phyloP scores from a whole-genome alignment of 2,329 filamentous ascomycete species.

The Karstenula rhodostoma region DNA sequence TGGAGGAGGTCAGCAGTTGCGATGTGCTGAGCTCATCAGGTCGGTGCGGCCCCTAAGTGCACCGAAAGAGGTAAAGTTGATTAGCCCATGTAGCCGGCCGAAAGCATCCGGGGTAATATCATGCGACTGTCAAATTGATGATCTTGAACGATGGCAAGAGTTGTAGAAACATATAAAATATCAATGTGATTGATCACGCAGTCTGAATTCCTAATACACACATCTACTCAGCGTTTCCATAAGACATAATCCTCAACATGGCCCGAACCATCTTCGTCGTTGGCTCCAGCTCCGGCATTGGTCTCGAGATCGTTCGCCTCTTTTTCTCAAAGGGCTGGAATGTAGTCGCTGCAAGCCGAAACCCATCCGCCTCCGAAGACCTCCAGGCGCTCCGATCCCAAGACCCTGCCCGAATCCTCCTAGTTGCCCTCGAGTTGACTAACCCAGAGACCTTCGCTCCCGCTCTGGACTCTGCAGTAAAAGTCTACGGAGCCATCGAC shows the following conservation, averaged over 20 bases:
- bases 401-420: not conserved
- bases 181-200: not conserved
- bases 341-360: not conserved
- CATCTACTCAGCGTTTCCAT: not conserved
- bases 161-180: not conserved
- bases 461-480: not conserved
- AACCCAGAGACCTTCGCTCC: not conserved
- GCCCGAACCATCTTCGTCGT: slow-evolving; percentile 4
- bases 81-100: not conserved
- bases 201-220: not conserved
- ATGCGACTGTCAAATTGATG: not conserved
- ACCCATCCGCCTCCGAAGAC: not conserved
- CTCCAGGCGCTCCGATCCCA: slow-evolving; percentile 1
- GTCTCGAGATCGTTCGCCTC: slow-evolving; percentile 4
- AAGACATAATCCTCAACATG: not conserved
- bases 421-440: not conserved
- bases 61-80: slow-evolving; percentile 4
- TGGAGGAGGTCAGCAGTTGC: not conserved
- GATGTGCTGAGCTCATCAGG: not conserved
- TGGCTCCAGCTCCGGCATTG: slow-evolving; percentile 7
- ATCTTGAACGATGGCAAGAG: not conserved
- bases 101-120: not conserved
- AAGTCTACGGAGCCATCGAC: not conserved
- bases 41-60: not conserved
- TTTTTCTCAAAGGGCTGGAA: slow-evolving; percentile 4